Evolutionary conservation across 1,284 basidiomycete genomes (phyloP), one percentile per base, ranked within the genome.

Genomic region (Cystobasidiaceae sp.): DNA sequence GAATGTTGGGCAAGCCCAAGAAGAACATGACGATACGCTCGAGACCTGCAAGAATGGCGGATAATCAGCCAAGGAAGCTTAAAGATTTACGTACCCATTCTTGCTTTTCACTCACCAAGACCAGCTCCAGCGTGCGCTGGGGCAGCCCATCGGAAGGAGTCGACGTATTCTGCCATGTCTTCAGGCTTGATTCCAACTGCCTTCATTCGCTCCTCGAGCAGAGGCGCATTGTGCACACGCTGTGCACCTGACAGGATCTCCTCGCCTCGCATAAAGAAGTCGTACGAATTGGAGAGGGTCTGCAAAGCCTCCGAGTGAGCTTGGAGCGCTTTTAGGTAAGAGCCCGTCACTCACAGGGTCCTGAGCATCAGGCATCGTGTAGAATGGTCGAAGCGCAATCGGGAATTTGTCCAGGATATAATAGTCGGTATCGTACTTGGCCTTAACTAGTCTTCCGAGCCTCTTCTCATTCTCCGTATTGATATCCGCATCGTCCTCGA

Each of bases 231-330:
- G 79, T 98, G 96, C 17, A 74, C 69, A 89, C 84, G 67, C 78
- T 98, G 94, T 19, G 94, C 94, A 17, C 94, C 94, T 1, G 93
- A 97, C 30, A 98, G 82, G 74, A 98, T 97, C 79, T 98, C 94
- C 79, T 98, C 93, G 13, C 94, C 94, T 43, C 94, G 86, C 92
- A 98, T 97, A 84, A 98, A 97, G 79, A 98, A 97, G 80, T 98
- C 94, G 79, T 98, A 98, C 46, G 94, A 97, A 80, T 98, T 97
- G 62, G 93, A 96, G 61, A 97, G 82, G 17, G 85, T 85, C 86
- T 92, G 71, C 25, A 71, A 23, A 28, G 17, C 17, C 9, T 25
- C 13, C 15, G 9, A 37, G 19, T 44, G 30, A 13, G 13, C 13
- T 34, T 61, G 7, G 17, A 17, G n/a, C 27, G 19, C 15, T 34